A percentile compares a stretch with the other conserved stretches of the same genome.
These are phyloP conservation scores for Oryza brachyantha DNA, from an alignment of 176 grass and related monocot species.

Conservation along the genomic window DNA sequence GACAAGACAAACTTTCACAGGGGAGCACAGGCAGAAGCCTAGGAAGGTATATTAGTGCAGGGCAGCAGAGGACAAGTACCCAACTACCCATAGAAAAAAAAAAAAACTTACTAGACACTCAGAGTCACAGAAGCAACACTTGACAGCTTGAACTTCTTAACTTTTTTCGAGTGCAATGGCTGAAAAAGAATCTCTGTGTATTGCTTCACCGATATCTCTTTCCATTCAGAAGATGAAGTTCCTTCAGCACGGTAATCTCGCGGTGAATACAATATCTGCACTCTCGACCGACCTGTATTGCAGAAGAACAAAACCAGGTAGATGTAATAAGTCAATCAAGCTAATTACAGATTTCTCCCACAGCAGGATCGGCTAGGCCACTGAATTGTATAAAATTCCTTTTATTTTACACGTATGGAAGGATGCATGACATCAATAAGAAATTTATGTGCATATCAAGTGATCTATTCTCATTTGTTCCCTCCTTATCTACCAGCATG, in stretches of 20 bases:
- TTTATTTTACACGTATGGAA: not conserved
- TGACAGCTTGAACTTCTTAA: slow-evolving; percentile 67
- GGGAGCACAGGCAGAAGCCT: not conserved
- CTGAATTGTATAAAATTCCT: not conserved
- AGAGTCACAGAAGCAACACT: slow-evolving; percentile 51
- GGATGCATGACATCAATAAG: not conserved
- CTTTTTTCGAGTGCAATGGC: slow-evolving; percentile 63
- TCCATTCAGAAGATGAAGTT: slow-evolving; percentile 61
- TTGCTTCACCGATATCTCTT: slow-evolving; percentile 71
- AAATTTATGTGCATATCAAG: not conserved
- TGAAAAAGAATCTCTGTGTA: slow-evolving; percentile 69
- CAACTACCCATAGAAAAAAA: too few relatives aligned
- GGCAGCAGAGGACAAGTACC: not conserved
- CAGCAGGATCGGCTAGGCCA: not conserved
- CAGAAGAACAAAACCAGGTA: slow-evolving; percentile 14
- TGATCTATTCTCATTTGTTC: not conserved
- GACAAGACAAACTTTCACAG: not conserved
- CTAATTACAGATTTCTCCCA: not conserved
- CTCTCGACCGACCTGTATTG: slow-evolving; percentile 58
- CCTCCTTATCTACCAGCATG: slow-evolving; percentile 2
- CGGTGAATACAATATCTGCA: slow-evolving; percentile 69
- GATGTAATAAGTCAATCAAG: not conserved
- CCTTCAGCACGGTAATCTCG: slow-evolving; percentile 65
- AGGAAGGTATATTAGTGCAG: not conserved
- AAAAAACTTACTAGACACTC: slow-evolving; percentile 48